Evolutionary conservation across 208 protist genomes (phyloP), one percentile per base, ranked within the genome.

Genomic region (Porcisia deanei): DNA sequence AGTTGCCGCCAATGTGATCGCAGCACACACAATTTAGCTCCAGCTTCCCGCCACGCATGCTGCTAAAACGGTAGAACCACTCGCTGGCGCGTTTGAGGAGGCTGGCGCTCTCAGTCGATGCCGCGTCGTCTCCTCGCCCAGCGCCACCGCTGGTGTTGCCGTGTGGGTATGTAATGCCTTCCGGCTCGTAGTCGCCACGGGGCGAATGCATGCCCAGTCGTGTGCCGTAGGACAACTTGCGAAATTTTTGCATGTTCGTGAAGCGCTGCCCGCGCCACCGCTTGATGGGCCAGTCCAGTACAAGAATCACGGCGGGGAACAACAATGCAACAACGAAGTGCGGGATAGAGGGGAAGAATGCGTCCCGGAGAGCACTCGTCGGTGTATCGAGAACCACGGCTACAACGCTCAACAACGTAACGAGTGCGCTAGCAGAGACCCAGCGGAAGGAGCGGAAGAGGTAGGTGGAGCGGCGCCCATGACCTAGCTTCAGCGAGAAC

Each of bases 171-270:
- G 83, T 86, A 30, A 86, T 77, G 3, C 89, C 86, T 65, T 97
- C 91, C 41, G 91, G 92, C 70, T 97, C 92, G 75, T 98, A 96
- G 73, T 98, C 94, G 0, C 94, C 94, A 43, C 93, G 83, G 7
- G 94, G 94, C 4, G 90, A 95, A 83, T 98, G 94, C 94, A 98
- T 98, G 53, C 94, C 94, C 5, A 98, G 87, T 2, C 93, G 91
- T 12, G 94, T 98, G 34, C 91, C 93, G 81, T 94, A 98, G 53
- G 85, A 91, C 34, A 98, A 76, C 55, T 93, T 91, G 52, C 91
- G 86, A 58, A 95, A 98, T 70, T 95, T 96, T 63, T 98, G 94
- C 91, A 95, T 97, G 49, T 90, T 86, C 47, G 61, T 91, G 77
- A 92, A 97, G 22, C 90, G 86, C 65, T 80, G 83, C 75, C 85